Evolutionary conservation across 371 early-diverging fungal genomes (phyloP).

Genomic region (Mortierella sp.): DNA sequence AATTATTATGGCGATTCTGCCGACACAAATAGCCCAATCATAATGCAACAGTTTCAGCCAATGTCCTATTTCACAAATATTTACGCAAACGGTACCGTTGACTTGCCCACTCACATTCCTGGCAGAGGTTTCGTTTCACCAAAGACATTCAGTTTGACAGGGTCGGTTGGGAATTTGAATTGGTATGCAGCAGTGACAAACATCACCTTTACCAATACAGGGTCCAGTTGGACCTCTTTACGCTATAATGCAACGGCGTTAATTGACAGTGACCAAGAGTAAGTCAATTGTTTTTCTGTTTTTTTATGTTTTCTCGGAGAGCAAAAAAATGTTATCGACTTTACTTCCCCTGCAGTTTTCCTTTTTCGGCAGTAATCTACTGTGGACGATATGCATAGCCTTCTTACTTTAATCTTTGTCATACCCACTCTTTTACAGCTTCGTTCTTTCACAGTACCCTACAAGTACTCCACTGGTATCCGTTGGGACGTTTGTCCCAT

Average conservation of each 20-base stretch:
- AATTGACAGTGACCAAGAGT: slow-evolving; percentile 24
- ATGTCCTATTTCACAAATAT: slow-evolving; percentile 23
- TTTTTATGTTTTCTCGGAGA: not conserved
- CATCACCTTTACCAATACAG: not conserved
- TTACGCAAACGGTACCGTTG: slow-evolving; percentile 34
- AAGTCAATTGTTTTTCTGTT: slow-evolving; percentile 9
- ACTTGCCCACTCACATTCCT: not conserved
- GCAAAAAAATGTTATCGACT: too few relatives aligned
- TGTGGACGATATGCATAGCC: not conserved
- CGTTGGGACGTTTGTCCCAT: slow-evolving; percentile 33
- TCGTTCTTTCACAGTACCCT: slow-evolving; percentile 25
- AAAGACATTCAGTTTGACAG: slow-evolving; percentile 20
- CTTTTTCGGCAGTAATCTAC: too few relatives aligned
- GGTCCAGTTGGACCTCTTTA: slow-evolving; percentile 33
- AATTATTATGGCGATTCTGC: slow-evolving; percentile 17
- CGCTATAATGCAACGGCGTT: slow-evolving; percentile 20
- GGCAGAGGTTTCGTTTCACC: slow-evolving; percentile 17
- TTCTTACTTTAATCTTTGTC: not conserved
- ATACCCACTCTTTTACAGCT: slow-evolving; percentile 5
- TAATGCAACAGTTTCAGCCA: slow-evolving; percentile 31
- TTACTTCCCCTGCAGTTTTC: too few relatives aligned
- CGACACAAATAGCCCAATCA: slow-evolving; percentile 15
- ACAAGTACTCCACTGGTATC: slow-evolving; percentile 17
- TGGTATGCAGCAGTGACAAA: slow-evolving; percentile 31
- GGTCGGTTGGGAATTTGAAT: slow-evolving; percentile 13